Base-by-base conservation (phyloP, 2,329 filamentous ascomycete genomes). In the Aspergillus tanneri region DNA sequence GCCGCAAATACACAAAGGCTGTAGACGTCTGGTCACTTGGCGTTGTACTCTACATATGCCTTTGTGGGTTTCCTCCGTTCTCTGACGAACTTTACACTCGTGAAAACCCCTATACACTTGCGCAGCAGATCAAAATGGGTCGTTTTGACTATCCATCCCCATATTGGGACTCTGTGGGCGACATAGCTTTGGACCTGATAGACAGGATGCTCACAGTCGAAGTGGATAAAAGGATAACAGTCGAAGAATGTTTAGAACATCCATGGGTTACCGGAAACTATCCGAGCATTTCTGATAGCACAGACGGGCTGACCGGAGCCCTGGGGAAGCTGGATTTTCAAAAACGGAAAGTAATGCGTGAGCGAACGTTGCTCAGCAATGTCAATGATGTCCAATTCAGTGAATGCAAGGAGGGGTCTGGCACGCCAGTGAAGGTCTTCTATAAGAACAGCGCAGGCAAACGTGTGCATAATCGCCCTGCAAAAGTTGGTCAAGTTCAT, bases 1-100 rank as follows among this genome's bases (percentile, higher is more conserved):
- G 90, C 52, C 85, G 93, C 56, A 88, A 88, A 64, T 99, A 99
- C 72, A 96, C 91, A 46, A 89, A 90, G 62, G 91, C 91, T 3
- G 93, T 99, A 8, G 93, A 99, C 67, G 79, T 97, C 34, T 97
- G 93, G 93, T 96, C 91, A 1, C 79, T 97, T 1, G 93, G 93
- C n/a, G 93, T 99, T 3, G 92, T 99, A 3, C 78, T 99, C 19
- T 99, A 97, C 72, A 97, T 97, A 60, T 96, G 90, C 66, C 80
- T 97, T 4, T 97, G 93, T 66, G 93, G 93, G 27, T 97, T 97
- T 64, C 93, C 92, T 4, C 93, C 93, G 0, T 99, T 99, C 72
- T 95, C 90, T 0, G 93, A 99, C 62, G 93, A 99, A 71, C 82
- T 97, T 0, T 88, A 85, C 71, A 85, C 84, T 1, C 72, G 72